Evolutionary conservation across 805 yeast species (phyloP).

Genomic region (Spathaspora girioi): DNA sequence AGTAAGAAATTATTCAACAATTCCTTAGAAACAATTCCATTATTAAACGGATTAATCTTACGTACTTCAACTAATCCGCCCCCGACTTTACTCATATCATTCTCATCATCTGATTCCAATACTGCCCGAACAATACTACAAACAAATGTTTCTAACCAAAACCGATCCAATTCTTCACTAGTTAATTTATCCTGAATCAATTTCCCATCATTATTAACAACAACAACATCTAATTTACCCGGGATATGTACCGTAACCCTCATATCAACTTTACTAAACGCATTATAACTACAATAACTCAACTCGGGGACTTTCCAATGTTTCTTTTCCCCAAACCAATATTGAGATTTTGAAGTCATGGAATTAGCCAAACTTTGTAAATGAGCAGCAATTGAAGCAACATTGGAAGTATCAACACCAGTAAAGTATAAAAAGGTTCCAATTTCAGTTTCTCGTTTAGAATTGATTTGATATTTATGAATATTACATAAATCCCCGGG

Average conservation of each 20-base stretch:
- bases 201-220: constrained; percentile 51
- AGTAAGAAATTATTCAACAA: constrained; percentile 46
- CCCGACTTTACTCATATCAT: constrained; percentile 62
- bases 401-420: constrained; percentile 72
- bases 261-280: constrained; percentile 60
- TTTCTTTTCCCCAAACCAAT: constrained; percentile 77
- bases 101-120: constrained; percentile 69
- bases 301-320: constrained; percentile 70
- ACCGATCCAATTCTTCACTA: constrained; percentile 59
- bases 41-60: constrained; percentile 69
- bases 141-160: constrained; percentile 53
- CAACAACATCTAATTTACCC: constrained; percentile 60
- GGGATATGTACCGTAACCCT: constrained; percentile 73
- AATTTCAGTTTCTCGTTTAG: constrained; percentile 44
- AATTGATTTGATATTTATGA: constrained; percentile 37
- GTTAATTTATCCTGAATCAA: constrained; percentile 46
- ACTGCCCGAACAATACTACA: constrained; percentile 74
- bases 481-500: constrained; percentile 64
- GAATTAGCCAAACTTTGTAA: constrained; percentile 64
- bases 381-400: constrained; percentile 76
- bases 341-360: constrained; percentile 55
- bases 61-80: constrained; percentile 79
- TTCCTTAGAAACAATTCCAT: constrained; percentile 41
- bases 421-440: constrained; percentile 73
- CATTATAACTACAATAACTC: constrained; percentile 63